Conservation (phyloP, 2,329 filamentous ascomycete species). For the Balansia obtecta region DNA sequence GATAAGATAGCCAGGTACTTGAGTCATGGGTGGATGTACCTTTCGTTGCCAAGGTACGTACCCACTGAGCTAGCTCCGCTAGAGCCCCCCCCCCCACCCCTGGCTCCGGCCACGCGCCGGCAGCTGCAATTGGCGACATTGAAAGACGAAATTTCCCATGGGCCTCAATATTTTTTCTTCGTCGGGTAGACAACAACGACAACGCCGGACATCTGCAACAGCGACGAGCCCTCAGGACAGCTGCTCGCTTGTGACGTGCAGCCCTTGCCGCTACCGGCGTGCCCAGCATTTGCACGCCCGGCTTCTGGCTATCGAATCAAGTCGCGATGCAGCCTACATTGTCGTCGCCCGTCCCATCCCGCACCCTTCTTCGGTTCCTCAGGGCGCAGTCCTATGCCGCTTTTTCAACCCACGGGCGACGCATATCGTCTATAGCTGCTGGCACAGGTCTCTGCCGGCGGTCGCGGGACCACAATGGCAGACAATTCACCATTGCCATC, state of each 20-base stretch:
- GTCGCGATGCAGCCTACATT: conserved; percentile 32
- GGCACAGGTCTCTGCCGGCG: conserved; percentile 10
- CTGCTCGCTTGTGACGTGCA: not conserved
- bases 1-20: too few species aligned
- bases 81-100: too few species aligned
- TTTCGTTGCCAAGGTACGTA: too few species aligned
- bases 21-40: too few species aligned
- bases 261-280: conserved; percentile 6
- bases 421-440: conserved; percentile 3
- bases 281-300: conserved; percentile 5
- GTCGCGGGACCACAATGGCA: conserved; percentile 5
- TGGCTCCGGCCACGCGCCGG: not conserved
- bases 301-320: not conserved
- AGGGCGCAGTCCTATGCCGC: conserved; percentile 54
- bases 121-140: not conserved
- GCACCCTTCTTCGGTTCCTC: conserved; percentile 57
- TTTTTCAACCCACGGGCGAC: conserved; percentile 31
- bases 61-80: too few species aligned
- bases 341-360: conserved; percentile 36
- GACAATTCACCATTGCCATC: not conserved
- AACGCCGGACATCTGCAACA: not conserved
- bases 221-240: not conserved
- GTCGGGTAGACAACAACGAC: not conserved
- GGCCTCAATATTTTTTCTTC: not conserved
- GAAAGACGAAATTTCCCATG: not conserved